Percentiles rank a stretch among this genome's conserved stretches.
Evolutionary conservation across 2,329 filamentous ascomycete species (phyloP).

Genomic region (Cadophora luteo-olivacea): DNA sequence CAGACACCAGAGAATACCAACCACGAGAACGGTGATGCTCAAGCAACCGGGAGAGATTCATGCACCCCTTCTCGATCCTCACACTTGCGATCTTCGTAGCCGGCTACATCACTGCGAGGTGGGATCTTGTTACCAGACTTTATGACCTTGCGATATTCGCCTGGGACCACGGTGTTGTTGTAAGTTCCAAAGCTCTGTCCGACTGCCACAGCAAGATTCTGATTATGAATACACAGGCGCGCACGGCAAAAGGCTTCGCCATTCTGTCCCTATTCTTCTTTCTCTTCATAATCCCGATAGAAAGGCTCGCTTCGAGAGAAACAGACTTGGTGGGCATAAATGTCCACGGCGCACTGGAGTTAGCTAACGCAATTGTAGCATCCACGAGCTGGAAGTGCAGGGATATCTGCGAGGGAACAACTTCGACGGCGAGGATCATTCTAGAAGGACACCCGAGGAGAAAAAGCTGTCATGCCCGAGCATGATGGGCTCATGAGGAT

Average conservation of each 20-base stretch:
- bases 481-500: conserved; percentile 94
- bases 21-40: conserved; percentile 38
- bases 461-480: conserved; percentile 65
- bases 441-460: conserved; percentile 52
- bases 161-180: conserved; percentile 98
- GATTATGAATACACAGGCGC: conserved; percentile 61
- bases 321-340: conserved; percentile 72
- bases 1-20: conserved; percentile 1
- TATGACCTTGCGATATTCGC: conserved; percentile 98
- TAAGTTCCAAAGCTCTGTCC: conserved; percentile 53
- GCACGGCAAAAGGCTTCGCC: conserved; percentile 84
- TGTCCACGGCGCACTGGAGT: conserved; percentile 30
- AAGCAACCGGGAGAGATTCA: conserved; percentile 51
- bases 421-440: conserved; percentile 93
- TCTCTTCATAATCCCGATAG: conserved; percentile 81
- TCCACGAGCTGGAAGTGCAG: conserved; percentile 76
- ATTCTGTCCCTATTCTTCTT: conserved; percentile 86
- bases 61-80: conserved; percentile 97
- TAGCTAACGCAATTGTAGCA: conserved; percentile 62
- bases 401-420: conserved; percentile 95
- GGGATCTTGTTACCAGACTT: conserved; percentile 95
- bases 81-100: conserved; percentile 98
- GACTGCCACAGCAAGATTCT: conserved; percentile 21
- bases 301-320: conserved; percentile 82
- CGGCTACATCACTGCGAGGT: conserved; percentile 98